phyloP scores from a whole-genome alignment of 1,284 basidiomycete genomes.

The Cutaneotrichosporon sp. region DNA sequence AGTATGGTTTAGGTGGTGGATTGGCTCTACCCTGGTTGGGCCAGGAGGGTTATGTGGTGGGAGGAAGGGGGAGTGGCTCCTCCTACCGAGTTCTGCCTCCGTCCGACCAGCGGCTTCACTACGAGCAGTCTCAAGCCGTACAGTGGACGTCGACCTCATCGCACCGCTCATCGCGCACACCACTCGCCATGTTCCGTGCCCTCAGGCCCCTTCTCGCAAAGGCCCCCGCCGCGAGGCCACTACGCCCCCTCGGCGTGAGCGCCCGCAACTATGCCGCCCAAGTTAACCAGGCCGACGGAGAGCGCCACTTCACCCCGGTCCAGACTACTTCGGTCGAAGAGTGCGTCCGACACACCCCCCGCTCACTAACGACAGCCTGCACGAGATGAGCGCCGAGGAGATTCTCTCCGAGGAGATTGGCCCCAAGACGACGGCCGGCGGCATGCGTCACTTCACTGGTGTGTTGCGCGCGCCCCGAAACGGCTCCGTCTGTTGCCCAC shows the following conservation, averaged over 20 bases:
- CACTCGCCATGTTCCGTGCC: constrained; percentile 41
- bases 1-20: not conserved
- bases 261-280: constrained; percentile 14
- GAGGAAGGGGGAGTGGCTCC: no score
- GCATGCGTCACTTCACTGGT: constrained; percentile 88
- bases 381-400: constrained; percentile 70
- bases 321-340: constrained; percentile 52
- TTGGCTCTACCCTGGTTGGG: constrained; percentile 10
- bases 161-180: constrained; percentile 20
- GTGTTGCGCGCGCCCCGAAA: constrained; percentile 32
- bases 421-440: constrained; percentile 63
- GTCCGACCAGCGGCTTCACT: not conserved
- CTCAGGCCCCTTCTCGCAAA: constrained; percentile 43
- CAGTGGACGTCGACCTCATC: constrained; percentile 6
- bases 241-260: constrained; percentile 36
- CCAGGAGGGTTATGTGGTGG: no score
- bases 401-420: constrained; percentile 73
- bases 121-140: not conserved
- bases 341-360: constrained; percentile 31
- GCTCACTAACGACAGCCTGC: constrained; percentile 55
- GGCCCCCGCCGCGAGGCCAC: constrained; percentile 29
- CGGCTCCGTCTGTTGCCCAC: not conserved
- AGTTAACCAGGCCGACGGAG: constrained; percentile 57
- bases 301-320: constrained; percentile 56
- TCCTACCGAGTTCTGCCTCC: no score